Base-by-base conservation (phyloP, 495 filamentous ascomycete genomes). In the Talaromyces proteolyticus region DNA sequence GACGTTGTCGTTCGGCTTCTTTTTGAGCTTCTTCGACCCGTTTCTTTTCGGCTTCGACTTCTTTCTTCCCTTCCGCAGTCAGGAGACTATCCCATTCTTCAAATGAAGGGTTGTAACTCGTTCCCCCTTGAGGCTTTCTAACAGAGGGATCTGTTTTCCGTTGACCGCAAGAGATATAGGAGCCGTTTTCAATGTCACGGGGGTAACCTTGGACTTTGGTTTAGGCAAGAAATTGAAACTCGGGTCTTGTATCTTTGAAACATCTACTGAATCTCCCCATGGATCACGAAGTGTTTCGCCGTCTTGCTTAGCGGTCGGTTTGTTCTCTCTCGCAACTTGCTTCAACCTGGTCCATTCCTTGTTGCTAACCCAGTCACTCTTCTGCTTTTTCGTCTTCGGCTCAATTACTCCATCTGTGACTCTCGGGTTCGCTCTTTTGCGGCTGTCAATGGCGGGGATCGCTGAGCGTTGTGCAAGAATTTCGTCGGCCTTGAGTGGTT, bases 21-120 rank as follows among this genome's bases (percentile, higher is more conserved):
- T 78, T 81, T 53, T 79, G 77, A 52, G 82, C 79, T 42, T 81
- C 84, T 29, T 73, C 77, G 17, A 92, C 66, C 17, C 92, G 83
- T 62, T 87, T 84, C 66, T 81, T 78, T 66, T 97, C 94, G 3
- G 82, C 79, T 50, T 84, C 84, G 2, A 96, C 78, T 24, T 84
- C 92, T 65, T 86, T 85, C 45, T 81, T 74, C 22, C 89, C 88
- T 61, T 90, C 87, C 23, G 79, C 75, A 17, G 77, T 74, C 37
- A 95, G 68, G 4, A 92, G 78, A 10, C 76, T 72, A 48, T 88
- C 82, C 78, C 92, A 98, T 44, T 95, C 89, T 50, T 81, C 75
- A 50, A 92, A 93, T 6, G 74, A 71, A 0, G 93, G 93, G 58
- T 98, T 98, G 65, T 98, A 98, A 61, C 88, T 94, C 60, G 80